Evolutionary conservation across 1,284 basidiomycete genomes (phyloP), one percentile per base, ranked within the genome.

Genomic region (Mrakiaceae sp.): DNA sequence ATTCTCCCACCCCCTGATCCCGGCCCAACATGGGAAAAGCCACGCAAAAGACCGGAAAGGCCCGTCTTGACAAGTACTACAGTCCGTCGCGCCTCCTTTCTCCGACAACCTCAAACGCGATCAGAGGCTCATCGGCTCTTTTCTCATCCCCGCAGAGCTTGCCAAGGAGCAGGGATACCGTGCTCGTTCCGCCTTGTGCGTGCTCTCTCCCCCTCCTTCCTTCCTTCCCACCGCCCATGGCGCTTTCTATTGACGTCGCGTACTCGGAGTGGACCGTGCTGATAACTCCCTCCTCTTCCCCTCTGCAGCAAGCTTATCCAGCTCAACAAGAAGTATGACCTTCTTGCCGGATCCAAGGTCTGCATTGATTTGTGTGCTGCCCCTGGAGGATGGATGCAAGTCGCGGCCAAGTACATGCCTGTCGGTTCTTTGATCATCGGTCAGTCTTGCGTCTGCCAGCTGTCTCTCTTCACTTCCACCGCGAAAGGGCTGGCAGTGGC

Each of bases 321-420:
- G 77, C 81, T 99, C 70, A 98, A 99, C 82, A 95, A 97, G 75
- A 98, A 98, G 79, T 99, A 89, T 78, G 84, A 87, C 51, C 89
- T 98, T 73, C 82, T 98, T 52, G 91, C 95, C 73, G 82, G 84
- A 60, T 87, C 96, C 46, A 83, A 87, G 84, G 98, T 95, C 77
- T 91, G 87, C 65, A 96, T 99, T 75, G 96, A 99, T 83, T 81
- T 99, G 61, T 98, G 96, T 79, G 96, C 96, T 59, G 96, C 96
- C 7, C 96, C 96, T 5, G 96, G 96, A 74, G 96, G 96, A 75
- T 99, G 96, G 96, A 82, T 98, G 4, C 96, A 99, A 77, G 96
- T 98, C 16, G 94, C 95, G 54, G 90, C 87, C 79, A 98, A 98
- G 78, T 92, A 94, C 76, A 98, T 98, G 95, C 93, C 95, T 1